Evolutionary conservation across 176 grass and related monocot species (phyloP).

Genomic region (Oryza brachyantha): DNA sequence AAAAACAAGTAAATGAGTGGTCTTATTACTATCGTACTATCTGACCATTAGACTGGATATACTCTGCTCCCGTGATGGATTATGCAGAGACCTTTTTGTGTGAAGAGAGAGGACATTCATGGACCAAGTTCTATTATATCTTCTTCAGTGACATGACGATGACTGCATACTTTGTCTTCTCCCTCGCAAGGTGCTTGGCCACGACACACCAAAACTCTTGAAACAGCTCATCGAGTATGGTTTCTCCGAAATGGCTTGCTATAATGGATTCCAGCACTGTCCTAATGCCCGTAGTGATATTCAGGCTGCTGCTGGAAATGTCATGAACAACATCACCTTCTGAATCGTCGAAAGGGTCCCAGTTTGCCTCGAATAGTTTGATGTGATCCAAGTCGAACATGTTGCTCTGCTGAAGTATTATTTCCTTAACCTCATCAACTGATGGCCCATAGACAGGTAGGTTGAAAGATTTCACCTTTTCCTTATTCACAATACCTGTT

Average conservation of each 20-base stretch:
- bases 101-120: too few relatives aligned
- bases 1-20: too few relatives aligned
- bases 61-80: too few relatives aligned
- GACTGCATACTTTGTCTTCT: constrained; percentile 20
- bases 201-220: not conserved
- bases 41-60: too few relatives aligned
- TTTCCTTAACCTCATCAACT: constrained; percentile 18
- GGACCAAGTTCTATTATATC: not conserved
- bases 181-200: constrained; percentile 16
- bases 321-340: not conserved
- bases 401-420: constrained; percentile 2
- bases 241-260: constrained; percentile 14
- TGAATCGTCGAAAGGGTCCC: constrained; percentile 30
- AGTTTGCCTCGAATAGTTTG: constrained; percentile 30
- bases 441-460: constrained; percentile 42
- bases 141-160: constrained; percentile 22
- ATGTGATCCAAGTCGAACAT: constrained; percentile 29
- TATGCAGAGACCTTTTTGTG: too few relatives aligned
- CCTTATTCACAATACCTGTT: constrained; percentile 23
- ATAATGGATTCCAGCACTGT: constrained; percentile 25
- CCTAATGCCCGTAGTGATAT: constrained; percentile 12
- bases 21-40: too few relatives aligned
- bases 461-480: constrained; percentile 39
- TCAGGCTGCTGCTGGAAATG: not conserved
- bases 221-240: constrained; percentile 30